Evolutionary conservation across 345 rosid genomes (phyloP).

Genomic region (Eucalyptus caleyi): DNA sequence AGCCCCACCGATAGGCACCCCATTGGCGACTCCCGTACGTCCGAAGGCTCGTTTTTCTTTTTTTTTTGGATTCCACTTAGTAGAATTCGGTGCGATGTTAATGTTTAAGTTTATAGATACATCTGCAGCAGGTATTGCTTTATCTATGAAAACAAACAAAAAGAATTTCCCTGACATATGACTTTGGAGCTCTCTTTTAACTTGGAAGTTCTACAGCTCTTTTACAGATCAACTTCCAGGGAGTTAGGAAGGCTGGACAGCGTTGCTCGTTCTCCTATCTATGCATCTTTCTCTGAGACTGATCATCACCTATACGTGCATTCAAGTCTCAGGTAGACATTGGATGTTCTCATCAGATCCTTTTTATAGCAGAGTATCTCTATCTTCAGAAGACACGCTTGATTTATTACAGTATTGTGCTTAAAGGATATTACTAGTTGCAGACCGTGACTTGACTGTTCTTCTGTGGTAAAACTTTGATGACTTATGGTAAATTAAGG

Average conservation of each 20-base stretch:
- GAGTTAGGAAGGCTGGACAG: conserved; percentile 34
- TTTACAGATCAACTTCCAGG: too few species aligned
- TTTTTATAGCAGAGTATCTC: not conserved
- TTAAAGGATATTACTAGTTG: not conserved
- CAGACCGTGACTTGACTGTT: not conserved
- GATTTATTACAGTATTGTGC: not conserved
- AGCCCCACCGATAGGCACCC: too few species aligned
- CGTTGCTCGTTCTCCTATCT: conserved; percentile 87
- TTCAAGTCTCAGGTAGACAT: conserved; percentile 60
- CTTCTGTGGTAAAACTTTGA: not conserved
- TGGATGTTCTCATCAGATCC: not conserved
- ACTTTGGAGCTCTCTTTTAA: too few species aligned
- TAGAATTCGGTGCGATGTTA: too few species aligned
- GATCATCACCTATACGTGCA: conserved; percentile 86
- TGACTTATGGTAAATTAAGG: not conserved
- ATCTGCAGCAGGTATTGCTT: too few species aligned
- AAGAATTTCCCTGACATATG: too few species aligned
- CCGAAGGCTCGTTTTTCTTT: too few species aligned
- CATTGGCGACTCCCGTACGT: too few species aligned
- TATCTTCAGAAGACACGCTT: not conserved
- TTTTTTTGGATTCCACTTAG: too few species aligned
- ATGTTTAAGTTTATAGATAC: too few species aligned
- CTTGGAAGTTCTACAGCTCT: too few species aligned
- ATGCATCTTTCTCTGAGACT: conserved; percentile 78
- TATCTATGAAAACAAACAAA: too few species aligned